Conservation (phyloP, 495 filamentous ascomycete genomes). For the Aspergillus taichungensis region DNA sequence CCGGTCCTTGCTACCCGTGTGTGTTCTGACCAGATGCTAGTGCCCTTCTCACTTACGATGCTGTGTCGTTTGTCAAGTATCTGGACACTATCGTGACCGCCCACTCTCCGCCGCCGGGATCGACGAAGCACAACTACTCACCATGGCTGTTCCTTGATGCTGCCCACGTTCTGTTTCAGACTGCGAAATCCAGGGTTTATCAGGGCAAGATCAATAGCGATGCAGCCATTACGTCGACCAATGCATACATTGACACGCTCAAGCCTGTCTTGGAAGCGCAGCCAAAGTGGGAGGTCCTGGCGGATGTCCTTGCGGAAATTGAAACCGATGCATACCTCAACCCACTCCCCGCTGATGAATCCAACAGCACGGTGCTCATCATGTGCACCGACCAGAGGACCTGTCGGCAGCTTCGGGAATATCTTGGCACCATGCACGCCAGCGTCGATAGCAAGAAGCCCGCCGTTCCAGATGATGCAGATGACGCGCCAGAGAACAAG, state of each 20-base stretch:
- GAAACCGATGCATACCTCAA: slow-evolving; percentile 86
- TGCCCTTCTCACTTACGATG: slow-evolving; percentile 75
- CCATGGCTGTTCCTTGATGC: slow-evolving; percentile 97
- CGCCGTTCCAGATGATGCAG: slow-evolving; percentile 15
- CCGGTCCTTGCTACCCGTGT: not conserved
- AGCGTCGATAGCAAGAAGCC: slow-evolving; percentile 37
- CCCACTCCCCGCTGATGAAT: slow-evolving; percentile 64
- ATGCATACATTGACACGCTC: slow-evolving; percentile 55
- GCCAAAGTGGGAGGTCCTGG: slow-evolving; percentile 84
- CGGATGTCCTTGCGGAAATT: slow-evolving; percentile 85
- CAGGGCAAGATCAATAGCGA: slow-evolving; percentile 51
- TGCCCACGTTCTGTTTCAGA: slow-evolving; percentile 87
- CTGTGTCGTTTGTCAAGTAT: slow-evolving; percentile 85
- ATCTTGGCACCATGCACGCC: slow-evolving; percentile 85
- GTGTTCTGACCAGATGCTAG: slow-evolving; percentile 21
- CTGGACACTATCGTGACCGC: slow-evolving; percentile 90
- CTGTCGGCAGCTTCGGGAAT: slow-evolving; percentile 84
- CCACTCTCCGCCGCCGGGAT: slow-evolving; percentile 79
- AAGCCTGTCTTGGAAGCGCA: slow-evolving; percentile 86
- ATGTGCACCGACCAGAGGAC: slow-evolving; percentile 91
- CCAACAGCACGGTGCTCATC: slow-evolving; percentile 81
- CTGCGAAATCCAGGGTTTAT: slow-evolving; percentile 86
- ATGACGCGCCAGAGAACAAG: slow-evolving; percentile 40
- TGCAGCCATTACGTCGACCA: slow-evolving; percentile 24
- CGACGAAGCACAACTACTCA: slow-evolving; percentile 78